A percentile compares a stretch with the other conserved stretches of the same genome.
Conservation (phyloP, 306 rosid species). For the Malus fusca region DNA sequence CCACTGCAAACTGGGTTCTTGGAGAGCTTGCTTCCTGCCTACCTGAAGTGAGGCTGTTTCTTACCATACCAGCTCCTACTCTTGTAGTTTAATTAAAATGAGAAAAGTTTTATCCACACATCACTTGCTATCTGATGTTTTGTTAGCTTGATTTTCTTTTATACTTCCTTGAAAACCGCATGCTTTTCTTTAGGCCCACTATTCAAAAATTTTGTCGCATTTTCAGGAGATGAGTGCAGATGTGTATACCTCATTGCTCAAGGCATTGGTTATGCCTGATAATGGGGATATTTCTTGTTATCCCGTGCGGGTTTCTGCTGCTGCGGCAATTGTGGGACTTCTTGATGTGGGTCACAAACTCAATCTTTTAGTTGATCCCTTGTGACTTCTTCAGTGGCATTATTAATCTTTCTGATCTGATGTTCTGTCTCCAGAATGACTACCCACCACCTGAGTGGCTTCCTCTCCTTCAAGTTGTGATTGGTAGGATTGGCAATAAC, state of each 20-base stretch:
- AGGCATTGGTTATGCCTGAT: conserved; percentile 65
- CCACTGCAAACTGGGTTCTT: conserved; percentile 90
- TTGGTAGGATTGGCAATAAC: conserved; percentile 45
- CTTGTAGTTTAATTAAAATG: not conserved
- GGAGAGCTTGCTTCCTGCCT: conserved; percentile 86
- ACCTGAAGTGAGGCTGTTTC: conserved; percentile 53
- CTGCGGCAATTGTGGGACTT: conserved; percentile 70
- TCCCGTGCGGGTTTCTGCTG: conserved; percentile 87
- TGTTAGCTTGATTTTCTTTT: not conserved
- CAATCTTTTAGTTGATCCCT: conserved; percentile 14
- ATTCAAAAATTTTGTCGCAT: not conserved
- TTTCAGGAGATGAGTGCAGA: conserved; percentile 76
- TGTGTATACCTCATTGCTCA: conserved; percentile 65
- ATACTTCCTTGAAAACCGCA: not conserved
- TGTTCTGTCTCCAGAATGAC: conserved; percentile 60
- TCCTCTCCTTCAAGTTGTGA: conserved; percentile 74
- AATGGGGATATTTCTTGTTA: conserved; percentile 53
- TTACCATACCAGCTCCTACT: conserved; percentile 19
- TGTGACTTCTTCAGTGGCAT: not conserved
- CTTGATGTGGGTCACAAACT: conserved; percentile 55
- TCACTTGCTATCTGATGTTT: not conserved
- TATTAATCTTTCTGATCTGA: conserved; percentile 19
- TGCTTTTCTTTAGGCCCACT: conserved; percentile 1
- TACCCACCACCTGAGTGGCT: conserved; percentile 86
- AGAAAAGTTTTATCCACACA: not conserved